Evolutionary conservation across 371 early-diverging fungal species (phyloP), one percentile per base, ranked within the genome.

Genomic region (Mucor mucedo): DNA sequence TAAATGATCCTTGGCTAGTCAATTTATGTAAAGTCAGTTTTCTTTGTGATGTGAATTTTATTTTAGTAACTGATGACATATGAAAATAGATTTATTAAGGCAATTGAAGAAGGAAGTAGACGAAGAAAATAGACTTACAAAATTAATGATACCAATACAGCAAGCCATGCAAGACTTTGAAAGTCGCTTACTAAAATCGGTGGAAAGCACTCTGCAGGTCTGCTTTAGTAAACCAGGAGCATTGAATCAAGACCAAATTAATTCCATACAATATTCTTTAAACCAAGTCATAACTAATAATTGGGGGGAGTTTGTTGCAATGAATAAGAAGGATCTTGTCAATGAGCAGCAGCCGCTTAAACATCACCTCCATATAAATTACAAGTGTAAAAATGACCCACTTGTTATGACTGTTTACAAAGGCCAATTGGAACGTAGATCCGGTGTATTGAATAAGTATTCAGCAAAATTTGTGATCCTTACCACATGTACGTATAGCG

Each of bases 361-460:
- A 57, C 66, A 75, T 27, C 76, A 75, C 48, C 65, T 73, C 14
- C 60, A 73, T 13, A 77, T 80, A 41, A 76, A 77, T 16, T 80
- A 77, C 64, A 61, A 68, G 3, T 75, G 71, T 56, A 80, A 80
- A 49, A 49, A 61, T 21, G 68, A 75, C 41, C 78, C 78, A 1
- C 44, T 66, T 4, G 81, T 80, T 2, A 65, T 70, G 68, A 78
- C 78, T 3, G 32, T 78, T 10, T 63, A 66, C 14, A 73, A 76
- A 53, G 81, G 81, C 14, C 54, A 68, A 27, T 39, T 78, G 39
- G 76, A 72, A 7, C 70, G 81, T 10, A 66, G 65, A 30, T 60
- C 58, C 21, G 75, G 76, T 44, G 78, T 80, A 1, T 50, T 68
- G 13, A 76, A 71, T 10, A 73, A 74, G 55, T 80, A 63, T 50